These are phyloP conservation scores for Epicoccum nigrum DNA, from an alignment of 2,329 filamentous ascomycete species.

Conservation along the genomic window DNA sequence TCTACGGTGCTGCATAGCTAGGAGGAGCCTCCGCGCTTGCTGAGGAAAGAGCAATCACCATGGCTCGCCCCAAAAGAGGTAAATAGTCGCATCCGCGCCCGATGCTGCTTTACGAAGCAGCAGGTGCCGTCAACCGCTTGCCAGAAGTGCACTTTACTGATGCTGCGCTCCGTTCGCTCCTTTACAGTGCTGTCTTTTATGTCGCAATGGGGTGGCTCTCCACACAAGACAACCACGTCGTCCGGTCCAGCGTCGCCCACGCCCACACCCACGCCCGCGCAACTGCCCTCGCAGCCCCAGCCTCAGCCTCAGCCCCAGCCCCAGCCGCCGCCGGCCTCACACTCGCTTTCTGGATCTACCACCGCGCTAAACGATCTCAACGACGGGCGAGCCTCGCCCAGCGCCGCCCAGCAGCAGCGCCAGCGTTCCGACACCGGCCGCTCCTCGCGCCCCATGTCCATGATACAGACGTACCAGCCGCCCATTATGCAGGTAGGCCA, in stretches of 20 bases:
- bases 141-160: constrained; percentile 30
- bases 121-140: constrained; percentile 7
- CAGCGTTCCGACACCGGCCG: constrained; percentile 56
- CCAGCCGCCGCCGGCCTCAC: constrained; percentile 27
- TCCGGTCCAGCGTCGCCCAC: constrained; percentile 36
- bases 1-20: constrained; percentile 17
- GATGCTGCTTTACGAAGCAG: constrained; percentile 14
- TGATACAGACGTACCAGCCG: constrained; percentile 84
- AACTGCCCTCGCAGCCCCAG: constrained; percentile 39
- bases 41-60: constrained; percentile 27
- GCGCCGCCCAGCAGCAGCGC: constrained; percentile 45
- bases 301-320: too few relatives aligned
- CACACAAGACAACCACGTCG: constrained; percentile 38
- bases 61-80: constrained; percentile 48
- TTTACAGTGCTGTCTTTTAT: constrained; percentile 83
- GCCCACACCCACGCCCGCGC: constrained; percentile 41
- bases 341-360: constrained; percentile 34
- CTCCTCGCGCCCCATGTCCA: constrained; percentile 77
- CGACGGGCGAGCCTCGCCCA: constrained; percentile 33
- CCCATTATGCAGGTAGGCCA: constrained; percentile 82
- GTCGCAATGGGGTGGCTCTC: constrained; percentile 70
- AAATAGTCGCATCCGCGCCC: constrained; percentile 22
- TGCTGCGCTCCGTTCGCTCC: constrained; percentile 32
- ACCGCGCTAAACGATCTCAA: constrained; percentile 41
- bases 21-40: constrained; percentile 18